Percentiles rank a stretch among this genome's conserved stretches.
phyloP scores from a whole-genome alignment of 106 monocot species.

The Dioscorea dumetorum region DNA sequence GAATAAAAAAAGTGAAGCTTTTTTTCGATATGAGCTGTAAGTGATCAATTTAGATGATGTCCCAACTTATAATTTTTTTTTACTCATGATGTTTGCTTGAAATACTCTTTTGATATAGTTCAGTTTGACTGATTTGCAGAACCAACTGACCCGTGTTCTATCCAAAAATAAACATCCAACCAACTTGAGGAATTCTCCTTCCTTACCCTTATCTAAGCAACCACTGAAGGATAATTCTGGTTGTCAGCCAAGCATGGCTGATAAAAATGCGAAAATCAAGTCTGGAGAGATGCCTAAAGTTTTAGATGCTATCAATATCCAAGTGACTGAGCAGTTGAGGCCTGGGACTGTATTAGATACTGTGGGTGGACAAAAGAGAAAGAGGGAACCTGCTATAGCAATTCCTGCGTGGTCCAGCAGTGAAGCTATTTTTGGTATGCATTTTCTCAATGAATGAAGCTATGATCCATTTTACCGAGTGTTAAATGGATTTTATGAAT shows the following conservation, averaged over 20 bases:
- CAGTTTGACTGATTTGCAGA: conserved; percentile 82
- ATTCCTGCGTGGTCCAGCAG: conserved; percentile 63
- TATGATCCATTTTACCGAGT: too few species aligned
- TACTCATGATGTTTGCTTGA: conserved; percentile 3
- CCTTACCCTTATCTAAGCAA: conserved; percentile 16
- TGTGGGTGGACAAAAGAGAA: conserved; percentile 41
- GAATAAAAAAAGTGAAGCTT: conserved; percentile 62
- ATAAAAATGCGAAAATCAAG: conserved; percentile 6
- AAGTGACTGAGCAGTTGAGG: conserved; percentile 17
- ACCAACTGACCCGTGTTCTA: conserved; percentile 41
- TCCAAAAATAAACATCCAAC: conserved; percentile 31
- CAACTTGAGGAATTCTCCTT: conserved; percentile 7
- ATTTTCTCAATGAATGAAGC: background rate
- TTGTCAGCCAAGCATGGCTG: conserved; percentile 7
- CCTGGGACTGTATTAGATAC: conserved; percentile 11
- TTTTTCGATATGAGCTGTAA: conserved; percentile 76
- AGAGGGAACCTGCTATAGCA: conserved; percentile 30
- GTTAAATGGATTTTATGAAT: too few species aligned
- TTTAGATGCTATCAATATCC: conserved; percentile 18
- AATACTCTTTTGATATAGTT: conserved; percentile 32
- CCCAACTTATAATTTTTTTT: background rate
- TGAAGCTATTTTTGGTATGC: conserved; percentile 52
- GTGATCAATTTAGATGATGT: conserved; percentile 9
- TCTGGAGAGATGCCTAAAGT: conserved; percentile 5
- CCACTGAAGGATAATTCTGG: conserved; percentile 12